Evolutionary conservation across 2,329 filamentous ascomycete genomes (phyloP), one percentile per base, ranked within the genome.

Genomic region (Colletotrichum sp.): DNA sequence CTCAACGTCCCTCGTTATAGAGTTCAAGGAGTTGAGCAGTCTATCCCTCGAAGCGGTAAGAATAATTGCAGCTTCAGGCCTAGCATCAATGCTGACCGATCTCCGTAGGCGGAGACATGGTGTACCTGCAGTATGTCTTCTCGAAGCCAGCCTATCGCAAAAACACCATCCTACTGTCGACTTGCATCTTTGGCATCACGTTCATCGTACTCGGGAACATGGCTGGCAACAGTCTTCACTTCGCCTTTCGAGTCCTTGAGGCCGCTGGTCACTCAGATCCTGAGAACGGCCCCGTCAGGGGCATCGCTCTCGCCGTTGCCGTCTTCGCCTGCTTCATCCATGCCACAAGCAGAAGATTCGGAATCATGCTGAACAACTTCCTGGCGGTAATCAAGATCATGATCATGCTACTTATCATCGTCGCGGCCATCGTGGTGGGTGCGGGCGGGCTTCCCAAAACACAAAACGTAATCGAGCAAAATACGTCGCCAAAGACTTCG

Each of bases 341-440:
- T 74, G 84, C 83, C 5, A 90, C 87, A 58, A 83, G 89, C 30
- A 82, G 85, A 10, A 82, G 85, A 9, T 88, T 87, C 5, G 89
- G 89, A 3, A 89, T 91, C 58, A 79, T 83, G 26, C 78, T 91
- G 28, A 89, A 89, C 79, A 91, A 91, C 76, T 28, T 84, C n/a
- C 82, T 91, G 36, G 89, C 89, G 5, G 80, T 86, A 5, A 78
- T 89, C 73, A 91, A 91, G 77, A 80, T 90, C 5, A 78, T 82
- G 61, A 85, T 90, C 3, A 83, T 91, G 3, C 70, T 90, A 2
- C 80, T 86, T 12, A 88, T 91, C 67, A 79, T 85, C 18, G 71
- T 81, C 9, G 79, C 81, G 8, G 82, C 84, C 18, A 81, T 84
- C 21, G 78, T 82, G 13, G 84, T 85, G 4, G 81, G 77, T 2